phyloP scores from a whole-genome alignment of 257 asterid species.

The Penstemon davidsonii region DNA sequence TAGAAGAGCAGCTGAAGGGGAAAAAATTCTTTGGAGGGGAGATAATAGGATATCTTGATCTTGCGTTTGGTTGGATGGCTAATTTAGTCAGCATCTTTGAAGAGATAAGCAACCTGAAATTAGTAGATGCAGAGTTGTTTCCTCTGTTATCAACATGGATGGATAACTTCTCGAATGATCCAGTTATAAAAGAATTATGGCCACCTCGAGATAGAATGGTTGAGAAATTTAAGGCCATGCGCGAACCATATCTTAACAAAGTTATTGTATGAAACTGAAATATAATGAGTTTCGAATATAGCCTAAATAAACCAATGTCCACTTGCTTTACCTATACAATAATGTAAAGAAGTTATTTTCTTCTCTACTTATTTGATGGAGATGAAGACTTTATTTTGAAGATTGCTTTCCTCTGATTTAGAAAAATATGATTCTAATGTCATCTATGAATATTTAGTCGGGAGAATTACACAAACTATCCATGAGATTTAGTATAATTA shows the following conservation, averaged over 20 bases:
- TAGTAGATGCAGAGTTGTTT: conserved; percentile 35
- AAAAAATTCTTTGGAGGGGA: conserved; percentile 49
- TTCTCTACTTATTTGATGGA: too few relatives aligned
- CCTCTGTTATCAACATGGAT: conserved; percentile 44
- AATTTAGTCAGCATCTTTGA: conserved; percentile 33
- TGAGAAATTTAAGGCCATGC: conserved; percentile 32
- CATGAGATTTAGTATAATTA: too few relatives aligned
- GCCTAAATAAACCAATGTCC: too few relatives aligned
- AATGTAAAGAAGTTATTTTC: not conserved
- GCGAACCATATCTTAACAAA: conserved; percentile 27
- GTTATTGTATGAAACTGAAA: not conserved
- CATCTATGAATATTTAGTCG: too few relatives aligned
- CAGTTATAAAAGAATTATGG: conserved; percentile 39
- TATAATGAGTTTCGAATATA: too few relatives aligned
- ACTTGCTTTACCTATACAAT: too few relatives aligned
- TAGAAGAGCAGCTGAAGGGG: conserved; percentile 41
- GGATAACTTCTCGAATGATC: conserved; percentile 35
- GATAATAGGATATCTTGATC: conserved; percentile 43
- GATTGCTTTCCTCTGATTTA: too few relatives aligned
- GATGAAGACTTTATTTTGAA: too few relatives aligned
- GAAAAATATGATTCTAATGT: too few relatives aligned
- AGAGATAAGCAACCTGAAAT: conserved; percentile 28
- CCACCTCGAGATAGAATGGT: conserved; percentile 50
- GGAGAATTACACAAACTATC: too few relatives aligned
- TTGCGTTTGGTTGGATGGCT: conserved; percentile 43